Conservation (phyloP, 129 eudicot genomes). For the Artemisia argyi region DNA sequence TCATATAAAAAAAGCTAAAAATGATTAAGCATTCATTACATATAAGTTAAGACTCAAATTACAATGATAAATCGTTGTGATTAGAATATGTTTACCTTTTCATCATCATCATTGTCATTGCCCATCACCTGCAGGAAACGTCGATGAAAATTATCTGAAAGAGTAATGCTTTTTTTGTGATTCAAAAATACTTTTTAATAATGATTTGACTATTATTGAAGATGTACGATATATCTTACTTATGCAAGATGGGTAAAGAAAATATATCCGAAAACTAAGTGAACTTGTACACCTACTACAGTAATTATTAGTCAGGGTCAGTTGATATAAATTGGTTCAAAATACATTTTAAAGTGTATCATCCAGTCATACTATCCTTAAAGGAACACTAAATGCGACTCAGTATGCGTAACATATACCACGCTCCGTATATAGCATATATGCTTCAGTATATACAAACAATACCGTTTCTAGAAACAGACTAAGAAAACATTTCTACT, state of each 20-base stretch:
- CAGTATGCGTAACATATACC: background rate
- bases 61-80: background rate
- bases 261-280: background rate
- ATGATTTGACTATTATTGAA: slow-evolving; percentile 1
- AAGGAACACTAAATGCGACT: background rate
- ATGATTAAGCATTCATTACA: background rate
- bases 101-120: slow-evolving; percentile 14
- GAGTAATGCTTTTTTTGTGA: background rate
- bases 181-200: background rate
- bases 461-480: background rate
- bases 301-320: background rate
- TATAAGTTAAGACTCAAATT: background rate
- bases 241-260: background rate
- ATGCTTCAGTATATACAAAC: background rate
- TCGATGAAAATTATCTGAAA: background rate
- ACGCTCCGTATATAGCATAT: background rate
- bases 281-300: background rate
- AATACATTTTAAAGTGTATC: background rate
- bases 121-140: slow-evolving; percentile 31
- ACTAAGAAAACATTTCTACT: too few species aligned
- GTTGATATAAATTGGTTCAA: background rate
- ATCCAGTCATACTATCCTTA: background rate
- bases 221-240: background rate
- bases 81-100: slow-evolving; percentile 21
- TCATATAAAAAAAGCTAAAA: background rate